Evolutionary conservation across 2,329 filamentous ascomycete species (phyloP).

Genomic region (Mariannaea elegans): DNA sequence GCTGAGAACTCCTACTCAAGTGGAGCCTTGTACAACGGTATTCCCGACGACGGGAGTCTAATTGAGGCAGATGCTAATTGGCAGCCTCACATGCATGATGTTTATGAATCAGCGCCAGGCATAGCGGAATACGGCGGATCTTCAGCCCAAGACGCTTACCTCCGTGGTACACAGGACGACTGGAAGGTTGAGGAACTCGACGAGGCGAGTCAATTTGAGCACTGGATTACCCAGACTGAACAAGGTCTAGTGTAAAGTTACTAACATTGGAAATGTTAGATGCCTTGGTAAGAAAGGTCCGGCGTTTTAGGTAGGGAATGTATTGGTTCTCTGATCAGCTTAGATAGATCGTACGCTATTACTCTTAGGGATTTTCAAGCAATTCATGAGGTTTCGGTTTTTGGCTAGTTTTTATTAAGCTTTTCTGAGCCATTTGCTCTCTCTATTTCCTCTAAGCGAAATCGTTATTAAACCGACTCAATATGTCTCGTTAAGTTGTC

Average conservation of each 20-base stretch:
- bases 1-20: constrained; percentile 16
- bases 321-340: background rate
- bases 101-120: constrained; percentile 19
- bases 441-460: too few relatives aligned
- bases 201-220: constrained; percentile 41
- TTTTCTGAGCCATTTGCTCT: too few relatives aligned
- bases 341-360: background rate
- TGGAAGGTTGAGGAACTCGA: constrained; percentile 49
- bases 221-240: constrained; percentile 45
- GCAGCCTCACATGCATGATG: constrained; percentile 14
- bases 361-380: background rate
- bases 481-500: too few relatives aligned
- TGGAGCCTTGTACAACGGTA: constrained; percentile 16
- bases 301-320: background rate
- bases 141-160: constrained; percentile 40
- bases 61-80: constrained; percentile 23
- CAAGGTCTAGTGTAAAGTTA: constrained; percentile 28
- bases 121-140: constrained; percentile 23
- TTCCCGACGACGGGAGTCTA: constrained; percentile 19
- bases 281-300: too few relatives aligned
- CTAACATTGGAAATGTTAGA: background rate
- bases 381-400: too few relatives aligned
- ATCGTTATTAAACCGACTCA: too few relatives aligned
- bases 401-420: too few relatives aligned
- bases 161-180: constrained; percentile 45